These are phyloP conservation scores for Aspergillus puulaauensis DNA, from an alignment of 2,329 filamentous ascomycete species.

Conservation along the genomic window DNA sequence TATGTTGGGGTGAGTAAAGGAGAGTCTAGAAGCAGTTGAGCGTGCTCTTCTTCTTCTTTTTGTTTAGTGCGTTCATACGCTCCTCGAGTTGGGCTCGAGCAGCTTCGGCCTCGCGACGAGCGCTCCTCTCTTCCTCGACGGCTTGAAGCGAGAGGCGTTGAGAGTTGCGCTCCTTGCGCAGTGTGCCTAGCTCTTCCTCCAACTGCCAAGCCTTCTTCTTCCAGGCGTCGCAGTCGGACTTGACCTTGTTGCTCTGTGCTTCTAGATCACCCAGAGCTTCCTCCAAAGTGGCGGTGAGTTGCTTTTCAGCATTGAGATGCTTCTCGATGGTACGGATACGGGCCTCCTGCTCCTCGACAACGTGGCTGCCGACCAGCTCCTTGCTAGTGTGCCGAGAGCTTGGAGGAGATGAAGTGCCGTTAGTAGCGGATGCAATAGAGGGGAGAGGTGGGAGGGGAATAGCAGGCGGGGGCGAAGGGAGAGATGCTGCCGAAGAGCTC, in stretches of 20 bases:
- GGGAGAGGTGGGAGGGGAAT: constrained; percentile 95
- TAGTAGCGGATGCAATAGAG: constrained; percentile 51
- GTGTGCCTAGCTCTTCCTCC: constrained; percentile 59
- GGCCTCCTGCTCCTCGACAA: constrained; percentile 92
- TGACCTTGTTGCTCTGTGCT: constrained; percentile 85
- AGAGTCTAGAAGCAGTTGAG: constrained; percentile 89
- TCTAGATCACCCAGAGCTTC: constrained; percentile 95
- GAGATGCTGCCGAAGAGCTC: constrained; percentile 74
- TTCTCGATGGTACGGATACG: constrained; percentile 96
- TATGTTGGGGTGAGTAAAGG: not conserved
- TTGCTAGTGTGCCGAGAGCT: constrained; percentile 77
- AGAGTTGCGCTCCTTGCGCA: constrained; percentile 60
- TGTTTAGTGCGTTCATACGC: constrained; percentile 87
- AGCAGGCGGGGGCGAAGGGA: constrained; percentile 90
- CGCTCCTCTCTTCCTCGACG: constrained; percentile 94
- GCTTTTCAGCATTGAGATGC: constrained; percentile 91
- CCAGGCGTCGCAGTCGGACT: constrained; percentile 86
- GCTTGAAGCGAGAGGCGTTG: constrained; percentile 73
- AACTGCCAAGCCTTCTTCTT: constrained; percentile 78
- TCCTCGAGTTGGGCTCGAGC: constrained; percentile 88
- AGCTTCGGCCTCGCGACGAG: constrained; percentile 84
- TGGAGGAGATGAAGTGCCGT: constrained; percentile 55
- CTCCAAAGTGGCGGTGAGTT: constrained; percentile 91
- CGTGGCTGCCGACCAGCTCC: constrained; percentile 72
- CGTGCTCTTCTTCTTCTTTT: constrained; percentile 91